Percentiles rank a stretch among this genome's conserved stretches.
Evolutionary conservation across 371 early-diverging fungal species (phyloP).

Genomic region (Racocetra persica): DNA sequence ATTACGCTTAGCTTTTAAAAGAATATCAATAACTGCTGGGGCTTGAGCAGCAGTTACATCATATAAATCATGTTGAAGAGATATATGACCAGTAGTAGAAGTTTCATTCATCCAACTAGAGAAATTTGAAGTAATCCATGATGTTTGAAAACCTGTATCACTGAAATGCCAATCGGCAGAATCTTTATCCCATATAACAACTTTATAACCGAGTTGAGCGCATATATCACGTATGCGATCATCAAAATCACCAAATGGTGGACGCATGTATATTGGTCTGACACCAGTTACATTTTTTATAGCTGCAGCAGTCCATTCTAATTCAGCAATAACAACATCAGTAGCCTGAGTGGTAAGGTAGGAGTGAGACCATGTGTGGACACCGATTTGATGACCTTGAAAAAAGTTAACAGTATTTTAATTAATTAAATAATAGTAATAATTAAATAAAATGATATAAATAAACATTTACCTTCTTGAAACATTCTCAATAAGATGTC

Average conservation of each 20-base stretch:
- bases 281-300: slow-evolving; percentile 57
- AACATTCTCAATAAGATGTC: slow-evolving; percentile 59
- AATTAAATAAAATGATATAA: background rate
- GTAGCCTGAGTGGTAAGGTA: slow-evolving; percentile 68
- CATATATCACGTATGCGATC: slow-evolving; percentile 69
- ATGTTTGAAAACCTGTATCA: background rate
- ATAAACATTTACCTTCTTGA: slow-evolving; percentile 53
- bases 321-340: slow-evolving; percentile 74
- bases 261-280: slow-evolving; percentile 53
- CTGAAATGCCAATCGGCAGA: slow-evolving; percentile 45
- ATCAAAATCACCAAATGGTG: slow-evolving; percentile 66
- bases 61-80: slow-evolving; percentile 52
- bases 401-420: background rate
- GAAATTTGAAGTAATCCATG: slow-evolving; percentile 17
- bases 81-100: slow-evolving; percentile 46
- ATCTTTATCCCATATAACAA: slow-evolving; percentile 55
- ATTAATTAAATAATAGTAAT: background rate
- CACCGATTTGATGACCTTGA: slow-evolving; percentile 52
- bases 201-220: slow-evolving; percentile 62
- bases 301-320: slow-evolving; percentile 58
- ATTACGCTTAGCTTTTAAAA: slow-evolving; percentile 4
- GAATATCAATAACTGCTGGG: background rate
- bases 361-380: slow-evolving; percentile 68
- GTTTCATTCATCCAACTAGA: slow-evolving; percentile 1
- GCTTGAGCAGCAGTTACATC: slow-evolving; percentile 2